phyloP scores from a whole-genome alignment of 2,329 filamentous ascomycete genomes.

The Tolypocladium tropicale region DNA sequence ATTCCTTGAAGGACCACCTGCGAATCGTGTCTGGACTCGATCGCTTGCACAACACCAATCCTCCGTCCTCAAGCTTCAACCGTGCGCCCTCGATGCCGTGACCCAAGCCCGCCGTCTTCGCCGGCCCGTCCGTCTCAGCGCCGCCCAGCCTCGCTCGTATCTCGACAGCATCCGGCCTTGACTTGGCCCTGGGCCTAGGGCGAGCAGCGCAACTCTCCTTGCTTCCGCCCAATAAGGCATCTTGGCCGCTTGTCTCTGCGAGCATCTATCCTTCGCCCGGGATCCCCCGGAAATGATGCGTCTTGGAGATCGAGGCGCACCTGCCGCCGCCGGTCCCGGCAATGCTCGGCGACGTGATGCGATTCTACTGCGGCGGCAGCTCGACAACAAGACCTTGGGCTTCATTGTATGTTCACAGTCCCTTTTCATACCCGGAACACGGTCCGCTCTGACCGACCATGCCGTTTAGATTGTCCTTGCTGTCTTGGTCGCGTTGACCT shows the following conservation, averaged over 20 bases:
- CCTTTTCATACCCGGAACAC: not conserved
- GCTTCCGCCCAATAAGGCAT: not conserved
- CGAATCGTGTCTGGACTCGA: not conserved
- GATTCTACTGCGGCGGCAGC: not conserved
- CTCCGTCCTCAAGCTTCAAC: not conserved
- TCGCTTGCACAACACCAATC: not conserved
- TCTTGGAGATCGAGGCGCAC: not conserved
- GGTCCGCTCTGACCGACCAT: not conserved
- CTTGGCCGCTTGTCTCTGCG: not conserved
- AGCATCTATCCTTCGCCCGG: not conserved
- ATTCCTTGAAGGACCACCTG: not conserved
- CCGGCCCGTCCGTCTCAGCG: not conserved
- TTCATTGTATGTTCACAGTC: slow-evolving; percentile 5
- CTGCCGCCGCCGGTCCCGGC: not conserved
- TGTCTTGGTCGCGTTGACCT: not conserved
- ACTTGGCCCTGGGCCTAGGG: not conserved
- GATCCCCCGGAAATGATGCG: not conserved
- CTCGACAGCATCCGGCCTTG: not conserved
- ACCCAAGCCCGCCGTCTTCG: not conserved
- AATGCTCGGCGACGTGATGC: not conserved
- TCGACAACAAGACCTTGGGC: slow-evolving; percentile 2
- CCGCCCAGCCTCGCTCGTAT: not conserved
- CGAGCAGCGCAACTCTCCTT: not conserved
- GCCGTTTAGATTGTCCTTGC: not conserved
- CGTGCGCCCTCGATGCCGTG: not conserved